Evolutionary conservation across 805 yeast genomes (phyloP).

Genomic region (Candida broadrunensis): DNA sequence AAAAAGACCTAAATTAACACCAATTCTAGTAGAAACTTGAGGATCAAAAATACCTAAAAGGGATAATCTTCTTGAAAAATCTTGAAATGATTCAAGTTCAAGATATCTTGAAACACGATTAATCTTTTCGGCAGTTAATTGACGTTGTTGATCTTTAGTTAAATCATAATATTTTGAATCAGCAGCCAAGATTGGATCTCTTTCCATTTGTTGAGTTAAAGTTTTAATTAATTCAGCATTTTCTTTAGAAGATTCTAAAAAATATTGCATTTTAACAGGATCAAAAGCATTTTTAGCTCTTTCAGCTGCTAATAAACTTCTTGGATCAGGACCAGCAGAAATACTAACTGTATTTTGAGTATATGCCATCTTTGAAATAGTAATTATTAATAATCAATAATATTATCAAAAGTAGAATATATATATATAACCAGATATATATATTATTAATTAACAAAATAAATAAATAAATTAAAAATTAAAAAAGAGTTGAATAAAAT

Average conservation of each 20-base stretch:
- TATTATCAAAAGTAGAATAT: not conserved
- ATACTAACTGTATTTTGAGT: slow-evolving; percentile 12
- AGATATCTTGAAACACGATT: slow-evolving; percentile 33
- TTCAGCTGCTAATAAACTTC: slow-evolving; percentile 22
- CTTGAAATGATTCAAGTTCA: slow-evolving; percentile 28
- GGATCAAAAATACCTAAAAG: slow-evolving; percentile 38
- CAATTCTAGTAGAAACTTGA: slow-evolving; percentile 34
- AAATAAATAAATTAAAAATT: not conserved
- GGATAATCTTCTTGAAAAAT: slow-evolving; percentile 33
- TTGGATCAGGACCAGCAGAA: slow-evolving; percentile 24
- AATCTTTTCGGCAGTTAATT: slow-evolving; percentile 31
- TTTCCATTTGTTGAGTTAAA: slow-evolving; percentile 32
- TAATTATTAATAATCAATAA: not conserved
- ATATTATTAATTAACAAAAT: not conserved
- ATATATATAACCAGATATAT: not conserved
- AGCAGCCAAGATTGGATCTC: slow-evolving; percentile 35
- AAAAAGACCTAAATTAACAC: slow-evolving; percentile 39
- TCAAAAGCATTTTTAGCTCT: slow-evolving; percentile 21
- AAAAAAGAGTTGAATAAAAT: not conserved
- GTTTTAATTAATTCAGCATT: slow-evolving; percentile 26
- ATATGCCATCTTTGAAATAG: slow-evolving; percentile 11
- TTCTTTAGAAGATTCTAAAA: slow-evolving; percentile 33
- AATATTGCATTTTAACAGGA: slow-evolving; percentile 27
- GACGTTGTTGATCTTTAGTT: slow-evolving; percentile 26
- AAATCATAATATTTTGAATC: slow-evolving; percentile 30